Base-by-base conservation (phyloP, 2,329 filamentous ascomycete genomes). In the Fusarium acutatum region DNA sequence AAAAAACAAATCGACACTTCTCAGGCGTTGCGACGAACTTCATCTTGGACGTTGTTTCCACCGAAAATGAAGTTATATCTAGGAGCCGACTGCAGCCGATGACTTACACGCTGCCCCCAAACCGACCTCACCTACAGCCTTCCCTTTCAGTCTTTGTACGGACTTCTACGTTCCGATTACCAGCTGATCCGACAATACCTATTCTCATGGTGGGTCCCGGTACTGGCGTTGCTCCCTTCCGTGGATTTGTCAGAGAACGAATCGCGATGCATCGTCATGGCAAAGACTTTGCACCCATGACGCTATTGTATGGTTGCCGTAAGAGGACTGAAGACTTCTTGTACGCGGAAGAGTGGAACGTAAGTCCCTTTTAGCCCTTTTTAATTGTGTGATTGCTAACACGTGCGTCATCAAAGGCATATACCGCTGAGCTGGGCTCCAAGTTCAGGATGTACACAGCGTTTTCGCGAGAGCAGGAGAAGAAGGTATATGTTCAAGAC, bases 271-370 rank as follows among this genome's bases (percentile, higher is more conserved):
- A 32, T 49, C 46, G 22, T 0, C 46, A 49, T n/a, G 28, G 28
- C 11, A 32, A 32, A 18, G 46, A 18, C 1, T 49, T 49, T n/a
- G 28, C 28, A 1, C 17, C 32, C n/a, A 52, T 52, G n/a, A 52
- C 17, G 6, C 17, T 52, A 0, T 13, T 52, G 0, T 35, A 35
- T 4, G 49, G 49, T 0, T 52, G 32, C 1, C 49, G 49, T 0
- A 35, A 35, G 30, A 26, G n/a, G 1, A 7, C 6, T 15, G 49
- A 35, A 24, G 49, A 52, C 12, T 35, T 35, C n/a, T 5, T 52
- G 0, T 52, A 52, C 0, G 5, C 15, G 1, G 3, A 26, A 0
- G 32, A 52, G 6, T 52, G 49, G 49, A 35, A 52, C 0, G 47
- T 35, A 6, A 20, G 32, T 49, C 15, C 3, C 5, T 1, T 18